Evolutionary conservation across 768 basidiomycete genomes (phyloP).

Genomic region (Tylopilus balloui): DNA sequence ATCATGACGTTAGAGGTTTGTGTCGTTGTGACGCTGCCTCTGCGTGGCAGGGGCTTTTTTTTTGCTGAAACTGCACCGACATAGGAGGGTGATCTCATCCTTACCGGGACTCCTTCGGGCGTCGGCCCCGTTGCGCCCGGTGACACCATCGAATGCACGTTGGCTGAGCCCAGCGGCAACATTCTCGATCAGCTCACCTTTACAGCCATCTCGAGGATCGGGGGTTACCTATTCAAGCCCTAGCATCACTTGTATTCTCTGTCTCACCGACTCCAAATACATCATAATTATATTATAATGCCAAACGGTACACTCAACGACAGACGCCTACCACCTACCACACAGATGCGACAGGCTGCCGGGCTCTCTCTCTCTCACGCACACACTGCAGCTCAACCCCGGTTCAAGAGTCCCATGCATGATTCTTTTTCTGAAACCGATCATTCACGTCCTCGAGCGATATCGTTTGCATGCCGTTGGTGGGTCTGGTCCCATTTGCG

Average conservation of each 20-base stretch:
- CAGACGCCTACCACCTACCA: conserved; percentile 8
- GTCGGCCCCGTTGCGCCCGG: conserved; percentile 76
- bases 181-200: conserved; percentile 63
- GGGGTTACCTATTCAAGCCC: conserved; percentile 58
- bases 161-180: conserved; percentile 53
- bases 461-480: conserved; percentile 26
- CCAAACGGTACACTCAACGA: conserved; percentile 13
- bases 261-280: neutral
- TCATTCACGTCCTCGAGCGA: conserved; percentile 24
- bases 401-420: conserved; percentile 14
- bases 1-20: conserved; percentile 95
- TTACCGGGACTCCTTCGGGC: conserved; percentile 90
- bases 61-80: conserved; percentile 1
- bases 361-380: neutral
- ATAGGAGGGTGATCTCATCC: conserved; percentile 91
- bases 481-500: conserved; percentile 7
- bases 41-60: neutral
- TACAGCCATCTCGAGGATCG: conserved; percentile 56
- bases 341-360: conserved; percentile 3
- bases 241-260: conserved; percentile 12
- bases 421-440: conserved; percentile 17
- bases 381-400: neutral
- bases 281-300: conserved; percentile 8
- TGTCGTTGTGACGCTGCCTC: conserved; percentile 14
- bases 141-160: conserved; percentile 71